Conservation (phyloP, 208 protist species). For the Crithidia acanthocephali region DNA sequence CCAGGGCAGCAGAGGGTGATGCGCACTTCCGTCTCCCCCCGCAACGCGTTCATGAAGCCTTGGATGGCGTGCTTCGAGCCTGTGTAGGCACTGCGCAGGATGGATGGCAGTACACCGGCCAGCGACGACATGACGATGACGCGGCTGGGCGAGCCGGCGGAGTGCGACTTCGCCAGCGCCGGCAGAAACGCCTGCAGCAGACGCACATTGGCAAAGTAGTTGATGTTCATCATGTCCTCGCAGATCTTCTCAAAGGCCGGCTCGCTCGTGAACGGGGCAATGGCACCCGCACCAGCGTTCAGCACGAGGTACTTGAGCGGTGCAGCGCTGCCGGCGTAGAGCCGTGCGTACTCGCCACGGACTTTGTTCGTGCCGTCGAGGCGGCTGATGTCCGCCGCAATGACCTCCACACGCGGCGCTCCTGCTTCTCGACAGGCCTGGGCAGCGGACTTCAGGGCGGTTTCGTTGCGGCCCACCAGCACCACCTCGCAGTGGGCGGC, state of each 20-base stretch:
- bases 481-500: slow-evolving; percentile 59
- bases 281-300: slow-evolving; percentile 82
- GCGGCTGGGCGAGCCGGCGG: slow-evolving; percentile 45
- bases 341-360: slow-evolving; percentile 17
- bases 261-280: slow-evolving; percentile 65
- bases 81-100: slow-evolving; percentile 76
- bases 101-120: slow-evolving; percentile 78
- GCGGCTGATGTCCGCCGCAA: slow-evolving; percentile 68
- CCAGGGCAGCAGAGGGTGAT: slow-evolving; percentile 86
- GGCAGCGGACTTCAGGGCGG: slow-evolving; percentile 40
- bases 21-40: slow-evolving; percentile 68
- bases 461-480: slow-evolving; percentile 72
- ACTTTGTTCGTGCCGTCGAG: slow-evolving; percentile 47
- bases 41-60: slow-evolving; percentile 88
- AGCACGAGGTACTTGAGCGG: slow-evolving; percentile 77
- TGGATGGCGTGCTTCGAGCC: slow-evolving; percentile 89
- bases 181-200: slow-evolving; percentile 76
- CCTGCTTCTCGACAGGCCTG: slow-evolving; percentile 47
- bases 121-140: slow-evolving; percentile 83
- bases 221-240: slow-evolving; percentile 82
- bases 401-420: slow-evolving; percentile 50
- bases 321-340: slow-evolving; percentile 23
- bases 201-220: slow-evolving; percentile 88
- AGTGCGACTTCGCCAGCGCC: slow-evolving; percentile 43
- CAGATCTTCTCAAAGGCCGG: slow-evolving; percentile 59